Evolutionary conservation across 2,329 filamentous ascomycete species (phyloP), one percentile per base, ranked within the genome.

Genomic region (Sphaerulina vaccinii): DNA sequence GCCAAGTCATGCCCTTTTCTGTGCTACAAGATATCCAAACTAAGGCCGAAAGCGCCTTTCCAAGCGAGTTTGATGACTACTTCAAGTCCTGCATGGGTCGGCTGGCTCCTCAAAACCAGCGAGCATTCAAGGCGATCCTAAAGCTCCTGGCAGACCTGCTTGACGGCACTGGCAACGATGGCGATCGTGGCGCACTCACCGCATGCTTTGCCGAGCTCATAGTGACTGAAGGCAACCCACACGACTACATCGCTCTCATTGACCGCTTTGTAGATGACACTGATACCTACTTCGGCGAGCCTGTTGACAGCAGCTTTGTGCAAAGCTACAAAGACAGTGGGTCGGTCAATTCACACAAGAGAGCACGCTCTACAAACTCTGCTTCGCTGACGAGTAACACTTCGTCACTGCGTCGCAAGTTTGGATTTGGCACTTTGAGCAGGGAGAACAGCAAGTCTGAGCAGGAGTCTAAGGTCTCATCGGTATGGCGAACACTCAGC

Each of bases 201-300:
- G 83, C 89, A 38, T 88, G 90, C 1, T 96, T 97, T 73, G 86
- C 90, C 0, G 90, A 96, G 67, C 78, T 96, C 44, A 75, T 97
- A 5, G 87, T 93, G 2, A 81, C 84, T 3, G 86, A 90, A 52
- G 87, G 85, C 5, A 83, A 85, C 55, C 84, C 90, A 1, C 84
- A 88, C 53, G 82, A 90, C 57, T 93, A 92, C 67, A 91, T 96
- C 61, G 93, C 92, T 49, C 75, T 96, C 11, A 77, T 96, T 39
- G 91, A 96, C 71, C 84, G 89, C 16, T 79, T 96, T 18, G 90
- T 96, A 0, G 88, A 95, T 57, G 91, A 96, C 65, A 90, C 88
- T 56, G 89, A 95, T 50, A 82, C 84, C 23, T 84, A 96, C n/a
- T 96, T 96, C 62, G 87, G 90, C 46, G 84, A 88, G 58, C 71